Base-by-base conservation (phyloP, 257 asterid species). In the Penstemon barbatus region DNA sequence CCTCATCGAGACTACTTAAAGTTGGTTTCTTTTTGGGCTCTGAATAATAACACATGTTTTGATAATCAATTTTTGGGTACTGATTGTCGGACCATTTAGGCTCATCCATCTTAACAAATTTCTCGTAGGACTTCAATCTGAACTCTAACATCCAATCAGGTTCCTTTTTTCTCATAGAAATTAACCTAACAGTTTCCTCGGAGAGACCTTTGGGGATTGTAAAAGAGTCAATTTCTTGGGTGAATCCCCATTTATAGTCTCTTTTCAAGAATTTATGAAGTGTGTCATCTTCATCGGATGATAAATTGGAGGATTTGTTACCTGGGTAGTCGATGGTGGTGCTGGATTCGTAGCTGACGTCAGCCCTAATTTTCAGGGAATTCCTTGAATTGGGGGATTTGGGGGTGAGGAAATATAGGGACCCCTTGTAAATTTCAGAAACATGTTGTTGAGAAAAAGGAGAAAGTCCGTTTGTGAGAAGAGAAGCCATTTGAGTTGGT, bases 71-170 rank as follows among this genome's bases (percentile, higher is more conserved):
- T 18, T 52, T 76, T 1, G 96, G 93, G 76, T 94, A 94, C 74
- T 45, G 74, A 81, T 89, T 89, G 68, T 89, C 97, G 36, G 99
- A 89, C 99, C 99, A 94, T 0, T 83, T 58, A 57, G 99, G 97
- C 76, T 94, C 99, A 59, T 80, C 84, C 96, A 82, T 89, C 0
- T 69, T 84, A 37, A 77, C 1, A 57, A 91, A 94, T 74, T 79
- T 94, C 73, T 82, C 85, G 49, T 81, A 91, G 12, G 93, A 80
- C 75, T 86, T 91, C 51, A 94, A 80, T 73, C 97, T 79, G 10
- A 83, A 82, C 63, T 91, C 92, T 69, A 91, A 82, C 97, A 94
- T 94, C 98, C 98, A 90, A 72, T 85, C 94, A 0, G 88, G 91
- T 53, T 90, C 97, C 4, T 77, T 73, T 65, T 90, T 92, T 25